Percentiles rank a stretch among this genome's conserved stretches.
Evolutionary conservation across 495 filamentous ascomycete genomes (phyloP).

Genomic region (Pyrenula massariospora): DNA sequence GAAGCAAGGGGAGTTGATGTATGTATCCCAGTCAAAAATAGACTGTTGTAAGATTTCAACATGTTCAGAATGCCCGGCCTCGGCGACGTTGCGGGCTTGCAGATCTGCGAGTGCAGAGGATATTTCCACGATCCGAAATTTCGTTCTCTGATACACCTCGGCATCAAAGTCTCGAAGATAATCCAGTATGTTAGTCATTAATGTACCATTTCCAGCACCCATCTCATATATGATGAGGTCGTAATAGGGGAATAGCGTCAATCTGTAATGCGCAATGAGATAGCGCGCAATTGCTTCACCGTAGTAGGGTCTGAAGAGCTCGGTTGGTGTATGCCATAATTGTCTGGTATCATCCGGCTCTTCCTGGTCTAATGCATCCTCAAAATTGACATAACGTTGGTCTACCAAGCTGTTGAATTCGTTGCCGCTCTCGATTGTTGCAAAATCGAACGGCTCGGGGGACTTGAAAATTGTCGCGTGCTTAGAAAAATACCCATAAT

Average conservation of each 20-base stretch:
- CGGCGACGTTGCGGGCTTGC: slow-evolving; percentile 58
- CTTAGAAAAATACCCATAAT: slow-evolving; percentile 97
- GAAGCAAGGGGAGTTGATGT: slow-evolving; percentile 84
- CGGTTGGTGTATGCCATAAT: slow-evolving; percentile 96
- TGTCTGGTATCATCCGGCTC: slow-evolving; percentile 67
- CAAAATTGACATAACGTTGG: slow-evolving; percentile 74
- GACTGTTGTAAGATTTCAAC: slow-evolving; percentile 91
- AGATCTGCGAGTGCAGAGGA: slow-evolving; percentile 64
- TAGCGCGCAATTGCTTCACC: slow-evolving; percentile 93
- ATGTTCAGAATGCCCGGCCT: slow-evolving; percentile 64
- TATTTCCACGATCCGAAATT: slow-evolving; percentile 94
- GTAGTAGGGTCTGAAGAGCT: slow-evolving; percentile 93
- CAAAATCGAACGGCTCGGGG: slow-evolving; percentile 89
- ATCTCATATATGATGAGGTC: slow-evolving; percentile 98
- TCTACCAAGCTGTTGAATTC: slow-evolving; percentile 69
- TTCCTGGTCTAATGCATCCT: slow-evolving; percentile 68
- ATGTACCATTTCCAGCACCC: slow-evolving; percentile 91
- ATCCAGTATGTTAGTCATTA: slow-evolving; percentile 97
- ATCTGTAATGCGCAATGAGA: slow-evolving; percentile 87
- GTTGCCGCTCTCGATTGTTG: slow-evolving; percentile 62
- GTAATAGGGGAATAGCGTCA: slow-evolving; percentile 86
- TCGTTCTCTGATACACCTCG: slow-evolving; percentile 85
- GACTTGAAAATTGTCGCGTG: slow-evolving; percentile 93
- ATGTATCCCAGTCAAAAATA: slow-evolving; percentile 85
- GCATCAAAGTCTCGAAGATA: slow-evolving; percentile 85